Base-by-base conservation (phyloP, 495 filamentous ascomycete genomes). In the Oidiodendron maius region DNA sequence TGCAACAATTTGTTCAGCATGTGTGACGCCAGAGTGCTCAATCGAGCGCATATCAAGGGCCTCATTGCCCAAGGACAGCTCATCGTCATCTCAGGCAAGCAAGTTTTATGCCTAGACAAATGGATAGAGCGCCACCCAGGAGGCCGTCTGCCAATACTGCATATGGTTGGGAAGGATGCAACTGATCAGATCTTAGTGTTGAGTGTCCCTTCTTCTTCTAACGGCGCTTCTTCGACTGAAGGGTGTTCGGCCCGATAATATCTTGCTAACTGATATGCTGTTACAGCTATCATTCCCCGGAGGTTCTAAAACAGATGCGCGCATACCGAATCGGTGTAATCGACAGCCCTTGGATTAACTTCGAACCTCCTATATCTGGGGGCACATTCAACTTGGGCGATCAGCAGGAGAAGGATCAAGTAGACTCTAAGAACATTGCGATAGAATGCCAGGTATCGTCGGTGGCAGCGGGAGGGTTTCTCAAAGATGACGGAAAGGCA, bases 161-260 rank as follows among this genome's bases (percentile, higher is more conserved):
- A 97, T 61, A 89, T 96, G 88, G 82, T 97, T 36, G 91, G 91
- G 44, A 77, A 86, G 65, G 91, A 97, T 81, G 93, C 88, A 32
- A 96, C 91, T 13, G 89, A 96, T 65, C 91, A 96, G 65, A 83
- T 96, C 57, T 87, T 84, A 66, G 83, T 79, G 87, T 95, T 75
- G n/a, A n/a, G n/a, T n/a, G n/a, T n/a, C n/a, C n/a, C n/a, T n/a
- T n/a, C n/a, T n/a, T n/a, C n/a, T 40, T 6, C 6, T 15, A 3
- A n/a, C 47, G 26, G 53, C 35, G 2, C 40, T 12, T 40, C 47
- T 81, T 23, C 48, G 26, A 35, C 36, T n/a, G n/a, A n/a, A n/a
- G n/a, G n/a, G n/a, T n/a, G n/a, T n/a, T n/a, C n/a, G n/a, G n/a
- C n/a, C n/a, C n/a, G n/a, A n/a, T n/a, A n/a, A n/a, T n/a, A n/a